Evolutionary conservation across 139 green algal species (phyloP).

Genomic region (Picochlorum sp.): DNA sequence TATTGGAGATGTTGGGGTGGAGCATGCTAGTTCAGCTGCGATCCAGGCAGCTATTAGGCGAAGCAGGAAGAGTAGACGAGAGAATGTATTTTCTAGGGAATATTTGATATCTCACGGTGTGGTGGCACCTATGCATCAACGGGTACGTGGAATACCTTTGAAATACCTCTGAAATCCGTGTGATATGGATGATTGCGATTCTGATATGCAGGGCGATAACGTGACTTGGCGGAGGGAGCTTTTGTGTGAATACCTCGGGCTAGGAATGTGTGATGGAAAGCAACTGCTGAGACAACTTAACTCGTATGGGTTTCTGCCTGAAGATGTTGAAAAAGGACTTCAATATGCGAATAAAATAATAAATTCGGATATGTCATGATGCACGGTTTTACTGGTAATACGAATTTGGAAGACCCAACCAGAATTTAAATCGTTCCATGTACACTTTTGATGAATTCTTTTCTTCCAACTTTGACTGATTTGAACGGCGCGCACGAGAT

Average conservation of each 20-base stretch:
- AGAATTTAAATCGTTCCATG: constrained; percentile 65
- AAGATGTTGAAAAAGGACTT: constrained; percentile 17
- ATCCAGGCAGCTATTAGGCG: constrained; percentile 19
- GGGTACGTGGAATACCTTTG: constrained; percentile 2
- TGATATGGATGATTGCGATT: neutral
- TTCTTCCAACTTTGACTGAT: neutral
- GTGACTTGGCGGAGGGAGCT: constrained; percentile 9
- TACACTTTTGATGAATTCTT: constrained; percentile 17
- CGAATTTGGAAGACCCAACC: constrained; percentile 60
- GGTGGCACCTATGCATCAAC: constrained; percentile 18
- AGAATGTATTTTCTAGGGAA: constrained; percentile 22
- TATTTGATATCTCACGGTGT: constrained; percentile 20
- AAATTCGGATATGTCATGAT: constrained; percentile 1
- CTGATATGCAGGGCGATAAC: constrained; percentile 12
- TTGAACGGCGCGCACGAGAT: neutral
- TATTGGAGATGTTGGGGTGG: constrained; percentile 37
- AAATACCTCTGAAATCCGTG: neutral
- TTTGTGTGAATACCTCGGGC: constrained; percentile 20
- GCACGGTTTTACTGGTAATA: constrained; percentile 34
- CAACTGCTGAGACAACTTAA: constrained; percentile 37
- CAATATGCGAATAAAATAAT: constrained; percentile 16
- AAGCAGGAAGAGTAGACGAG: neutral
- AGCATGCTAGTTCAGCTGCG: constrained; percentile 27
- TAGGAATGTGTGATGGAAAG: constrained; percentile 37
- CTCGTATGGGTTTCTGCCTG: constrained; percentile 22